Evolutionary conservation across 202 grass and related monocot species (phyloP).

Genomic region (Brachypodium distachyon): DNA sequence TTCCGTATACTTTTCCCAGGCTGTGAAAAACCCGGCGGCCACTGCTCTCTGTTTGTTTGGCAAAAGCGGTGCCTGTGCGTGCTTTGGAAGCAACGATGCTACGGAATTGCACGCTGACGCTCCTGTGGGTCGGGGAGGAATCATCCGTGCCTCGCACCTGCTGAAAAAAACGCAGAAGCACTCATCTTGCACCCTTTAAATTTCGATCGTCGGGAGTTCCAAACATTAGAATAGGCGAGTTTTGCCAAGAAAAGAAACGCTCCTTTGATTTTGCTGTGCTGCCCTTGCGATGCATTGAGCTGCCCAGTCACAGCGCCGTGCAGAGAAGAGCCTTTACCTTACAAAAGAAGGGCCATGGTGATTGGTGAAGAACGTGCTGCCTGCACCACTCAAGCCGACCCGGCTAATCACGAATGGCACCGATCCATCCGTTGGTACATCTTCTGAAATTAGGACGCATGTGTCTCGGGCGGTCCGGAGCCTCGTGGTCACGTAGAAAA

Average conservation of each 20-base stretch:
- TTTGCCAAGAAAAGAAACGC: neutral
- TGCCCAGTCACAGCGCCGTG: neutral
- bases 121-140: neutral
- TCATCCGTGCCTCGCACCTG: neutral
- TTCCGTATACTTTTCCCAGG: neutral
- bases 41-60: neutral
- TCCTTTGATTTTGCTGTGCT: neutral
- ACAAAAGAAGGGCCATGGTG: neutral
- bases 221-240: neutral
- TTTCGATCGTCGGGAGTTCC: neutral
- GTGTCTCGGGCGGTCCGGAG: neutral
- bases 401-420: too few relatives aligned
- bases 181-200: neutral
- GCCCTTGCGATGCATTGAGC: neutral
- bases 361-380: too few relatives aligned
- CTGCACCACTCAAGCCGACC: neutral
- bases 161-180: neutral
- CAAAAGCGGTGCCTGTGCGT: neutral
- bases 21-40: neutral
- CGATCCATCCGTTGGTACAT: too few relatives aligned
- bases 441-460: neutral
- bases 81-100: neutral
- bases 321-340: neutral
- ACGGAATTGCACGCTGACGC: neutral
- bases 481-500: slow-evolving; percentile 8